Evolutionary conservation across 2,329 filamentous ascomycete species (phyloP), one percentile per base, ranked within the genome.

Genomic region (Magnaporthiopsis poae): DNA sequence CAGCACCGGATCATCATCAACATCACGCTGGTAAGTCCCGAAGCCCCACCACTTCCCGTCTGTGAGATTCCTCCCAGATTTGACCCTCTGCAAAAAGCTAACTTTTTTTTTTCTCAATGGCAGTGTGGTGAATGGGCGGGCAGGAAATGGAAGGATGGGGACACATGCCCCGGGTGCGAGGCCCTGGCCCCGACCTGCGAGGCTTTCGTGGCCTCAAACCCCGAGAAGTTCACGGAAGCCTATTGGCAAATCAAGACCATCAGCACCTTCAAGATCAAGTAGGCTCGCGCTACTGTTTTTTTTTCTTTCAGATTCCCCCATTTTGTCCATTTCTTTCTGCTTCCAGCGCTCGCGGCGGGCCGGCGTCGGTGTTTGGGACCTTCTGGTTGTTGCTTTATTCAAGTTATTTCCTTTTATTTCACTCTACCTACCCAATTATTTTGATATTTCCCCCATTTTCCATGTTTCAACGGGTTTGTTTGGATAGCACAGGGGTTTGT

Each of bases 51-150:
- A 36, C 35, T 1, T 12, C 35, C 35, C 3, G 35, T 36, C 35
- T 11, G 35, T 36, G 35, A n/a, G 12, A 21, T 56, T 13, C 3
- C 9, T 11, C n/a, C n/a, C n/a, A n/a, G n/a, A 4, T 52, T 52
- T 52, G 18, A 7, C 4, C 18, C 46, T 9, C 2, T 4, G 9
- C 21, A 25, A 9, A 9, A 56, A 25, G 46, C 46, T 56, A 25
- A 56, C n/a, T 15, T n/a, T n/a, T 11, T n/a, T 1, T 56, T 11
- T 56, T 21, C n/a, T 25, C 11, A 9, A 3, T 56, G 1, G 9
- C 11, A 61, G 75, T 97, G 93, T 76, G 93, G 93, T 27, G 86
- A 89, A 73, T 96, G 92, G 92, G 92, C 92, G 9, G 91, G 91
- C 31, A 36, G 12, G 35, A 2, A 3, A 46, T 96, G 90, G 88